These are phyloP conservation scores for Phytophthora ramorum DNA, from an alignment of 352 stramenopile species.

Conservation along the genomic window DNA sequence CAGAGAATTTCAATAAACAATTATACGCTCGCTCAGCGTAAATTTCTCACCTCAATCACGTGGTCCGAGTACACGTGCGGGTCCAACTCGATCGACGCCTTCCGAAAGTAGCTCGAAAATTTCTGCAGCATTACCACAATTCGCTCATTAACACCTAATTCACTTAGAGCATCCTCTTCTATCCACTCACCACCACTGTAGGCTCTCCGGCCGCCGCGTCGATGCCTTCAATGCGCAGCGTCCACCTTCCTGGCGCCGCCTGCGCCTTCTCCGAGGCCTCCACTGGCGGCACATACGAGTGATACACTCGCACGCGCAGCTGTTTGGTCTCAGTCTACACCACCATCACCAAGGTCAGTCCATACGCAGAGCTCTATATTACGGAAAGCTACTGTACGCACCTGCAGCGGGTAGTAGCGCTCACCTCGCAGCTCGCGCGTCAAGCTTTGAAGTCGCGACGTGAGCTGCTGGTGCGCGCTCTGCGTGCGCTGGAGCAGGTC, in stretches of 20 bases:
- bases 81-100: constrained; percentile 75
- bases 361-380: background rate
- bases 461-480: constrained; percentile 47
- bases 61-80: constrained; percentile 73
- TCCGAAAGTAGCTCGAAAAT: constrained; percentile 83
- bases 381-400: background rate
- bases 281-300: constrained; percentile 64
- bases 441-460: constrained; percentile 52
- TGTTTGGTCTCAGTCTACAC: constrained; percentile 59
- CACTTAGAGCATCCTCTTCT: constrained; percentile 4
- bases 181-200: constrained; percentile 44
- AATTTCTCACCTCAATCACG: constrained; percentile 58
- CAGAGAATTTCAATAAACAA: background rate
- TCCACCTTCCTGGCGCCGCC: constrained; percentile 56
- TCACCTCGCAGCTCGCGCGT: constrained; percentile 66
- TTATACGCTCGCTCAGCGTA: background rate
- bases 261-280: constrained; percentile 38
- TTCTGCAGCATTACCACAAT: constrained; percentile 45
- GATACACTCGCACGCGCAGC: constrained; percentile 63
- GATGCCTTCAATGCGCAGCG: constrained; percentile 66
- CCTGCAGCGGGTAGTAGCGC: constrained; percentile 64
- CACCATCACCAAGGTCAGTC: background rate
- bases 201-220: constrained; percentile 42
- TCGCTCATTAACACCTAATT: background rate
- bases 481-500: constrained; percentile 59